Evolutionary conservation across 176 grass and related monocot species (phyloP), one percentile per base, ranked within the genome.

Genomic region (Hsuehochloa calcarea): DNA sequence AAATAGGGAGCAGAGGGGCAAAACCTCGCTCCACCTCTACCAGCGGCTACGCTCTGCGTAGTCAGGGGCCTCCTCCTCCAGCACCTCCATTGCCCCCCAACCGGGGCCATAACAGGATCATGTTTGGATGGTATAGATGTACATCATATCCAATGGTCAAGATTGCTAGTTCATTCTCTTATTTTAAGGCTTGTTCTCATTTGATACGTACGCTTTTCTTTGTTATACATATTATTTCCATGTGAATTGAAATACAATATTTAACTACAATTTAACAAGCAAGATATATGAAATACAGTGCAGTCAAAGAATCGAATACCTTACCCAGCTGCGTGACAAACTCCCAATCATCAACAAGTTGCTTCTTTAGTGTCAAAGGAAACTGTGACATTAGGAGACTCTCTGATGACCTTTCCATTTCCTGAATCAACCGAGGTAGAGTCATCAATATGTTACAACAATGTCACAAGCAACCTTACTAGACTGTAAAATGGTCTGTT

Each of bases 311-410:
- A 79, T 20, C 65, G 65, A 74, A 78, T 94, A 98, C 96, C 96
- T 98, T 98, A 85, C 93, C 96, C 87, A 98, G 50, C 85, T 95
- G 96, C 68, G 93, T 92, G 49, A 98, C 93, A 92, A 87, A 89
- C 68, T 98, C 96, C 84, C 87, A 88, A 83, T 98, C 96, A 89
- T 98, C 96, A 78, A 93, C 89, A 68, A 98, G 84, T 84, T 98
- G 96, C 74, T 98, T 98, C 89, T 98, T 98, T 38, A 98, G 77
- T 46, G 89, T 89, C 70, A 90, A 80, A 74, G 93, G 93, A 95
- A 98, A 98, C 62, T 95, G 96, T 37, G 89, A 93, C 83, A 95
- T 90, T 69, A 95, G 71, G 77, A 88, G 85, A 83, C 79, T 84
- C 31, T 95, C 88, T 80, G 90, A 82, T 76, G 91, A 84, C 79